Conservation (phyloP, 305 asterid species). For the Andrographis paniculata region DNA sequence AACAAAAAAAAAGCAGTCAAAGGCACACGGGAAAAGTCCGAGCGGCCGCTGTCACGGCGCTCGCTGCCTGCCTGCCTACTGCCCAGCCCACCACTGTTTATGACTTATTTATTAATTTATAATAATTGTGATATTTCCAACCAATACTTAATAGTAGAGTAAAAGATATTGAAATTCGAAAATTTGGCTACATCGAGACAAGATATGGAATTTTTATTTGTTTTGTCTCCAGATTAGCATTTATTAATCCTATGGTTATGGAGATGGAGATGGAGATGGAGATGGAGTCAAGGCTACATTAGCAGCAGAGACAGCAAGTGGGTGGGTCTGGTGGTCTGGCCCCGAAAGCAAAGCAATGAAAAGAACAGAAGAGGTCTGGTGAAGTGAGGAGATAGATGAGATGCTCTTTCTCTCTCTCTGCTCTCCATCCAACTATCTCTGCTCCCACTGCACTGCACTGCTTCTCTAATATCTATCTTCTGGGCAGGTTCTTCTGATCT, state of each 20-base stretch:
- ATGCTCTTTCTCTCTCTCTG: conserved; percentile 35
- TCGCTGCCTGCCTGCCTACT: conserved; percentile 23
- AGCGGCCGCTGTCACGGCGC: conserved; percentile 35
- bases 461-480: conserved; percentile 13
- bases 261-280: neutral
- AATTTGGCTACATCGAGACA: conserved; percentile 20
- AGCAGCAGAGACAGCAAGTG: neutral
- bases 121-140: too few relatives aligned
- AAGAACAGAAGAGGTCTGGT: conserved; percentile 6
- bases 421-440: conserved; percentile 16
- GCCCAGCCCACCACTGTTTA: too few relatives aligned
- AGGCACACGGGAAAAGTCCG: conserved; percentile 44
- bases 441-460: neutral
- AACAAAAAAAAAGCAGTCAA: conserved; percentile 36
- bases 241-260: too few relatives aligned
- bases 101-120: too few relatives aligned
- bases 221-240: conserved; percentile 9
- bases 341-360: conserved; percentile 18
- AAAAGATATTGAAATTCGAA: conserved; percentile 22
- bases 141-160: conserved; percentile 12
- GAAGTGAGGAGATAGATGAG: conserved; percentile 26
- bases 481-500: conserved; percentile 25
- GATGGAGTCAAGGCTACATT: conserved; percentile 14
- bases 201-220: conserved; percentile 4
- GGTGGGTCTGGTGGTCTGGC: conserved; percentile 4